Evolutionary conservation across 306 rosid species (phyloP), one percentile per base, ranked within the genome.

Genomic region (Lathyrus tuberosus): DNA sequence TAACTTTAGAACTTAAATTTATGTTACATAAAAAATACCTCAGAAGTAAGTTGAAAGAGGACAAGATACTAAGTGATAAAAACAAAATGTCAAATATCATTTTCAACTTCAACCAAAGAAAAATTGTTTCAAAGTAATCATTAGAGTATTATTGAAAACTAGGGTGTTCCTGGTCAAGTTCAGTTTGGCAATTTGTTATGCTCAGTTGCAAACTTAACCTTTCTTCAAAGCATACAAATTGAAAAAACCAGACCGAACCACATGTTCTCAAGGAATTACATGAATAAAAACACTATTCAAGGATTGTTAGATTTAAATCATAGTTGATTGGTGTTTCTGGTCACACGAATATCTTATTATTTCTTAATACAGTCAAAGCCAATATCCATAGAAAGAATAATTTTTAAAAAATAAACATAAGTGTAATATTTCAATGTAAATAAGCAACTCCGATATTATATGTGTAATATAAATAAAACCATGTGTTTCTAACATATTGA

Each of bases 381-480:
- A 56, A 8, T 26, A 57, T 33, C 67, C 12, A 44, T 30, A 20
- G 52, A 38, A 58, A 59, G 69, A 67, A 67, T 10, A 15, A 47
- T 20, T 56, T n/a, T 44, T 49, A 12, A 60, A 28, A 68, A 58
- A 46, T 14, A 68, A 48, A 40, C 75, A 60, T 44, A 56, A 74
- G 65, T 30, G 67, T 66, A 53, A 54, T 52, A 40, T 17, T 31
- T 17, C 67, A 65, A 54, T 56, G 40, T 54, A 42, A 74, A 54
- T 28, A 64, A 75, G 37, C 12, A 46, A 74, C 26, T 54, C 41
- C 31, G 12, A 54, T 73, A 65, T 52, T 16, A 56, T 44, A 56
- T 43, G 54, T 74, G 59, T 65, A 74, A 64, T 54, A 59, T 48
- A 44, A 41, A 58, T 67, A 58, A 59, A 58, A 67, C 8, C 42